Conservation (phyloP, 371 early-diverging fungal genomes). For the Mortierella sp. region DNA sequence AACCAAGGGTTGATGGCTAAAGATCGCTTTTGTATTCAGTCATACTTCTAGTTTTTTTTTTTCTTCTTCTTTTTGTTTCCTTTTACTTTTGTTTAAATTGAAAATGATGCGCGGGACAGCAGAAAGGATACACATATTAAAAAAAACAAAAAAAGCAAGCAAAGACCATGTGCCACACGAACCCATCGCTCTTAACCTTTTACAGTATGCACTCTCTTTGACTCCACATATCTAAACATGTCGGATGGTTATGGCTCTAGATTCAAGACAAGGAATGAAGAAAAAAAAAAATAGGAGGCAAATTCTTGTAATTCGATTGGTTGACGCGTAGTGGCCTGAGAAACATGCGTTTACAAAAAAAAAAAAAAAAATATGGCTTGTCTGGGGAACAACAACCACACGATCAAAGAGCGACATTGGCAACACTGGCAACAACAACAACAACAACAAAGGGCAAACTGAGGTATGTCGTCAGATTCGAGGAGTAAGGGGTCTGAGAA, state of each 20-base stretch:
- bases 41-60: background rate
- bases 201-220: no score
- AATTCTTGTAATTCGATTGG: constrained; percentile 16
- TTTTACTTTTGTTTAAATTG: background rate
- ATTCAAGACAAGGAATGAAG: background rate
- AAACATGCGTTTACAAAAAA: background rate
- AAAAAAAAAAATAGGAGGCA: constrained; percentile 17
- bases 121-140: background rate
- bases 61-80: background rate
- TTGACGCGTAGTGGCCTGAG: constrained; percentile 37
- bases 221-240: background rate
- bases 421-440: background rate
- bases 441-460: no score
- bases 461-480: no score
- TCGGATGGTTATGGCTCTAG: background rate
- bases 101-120: background rate
- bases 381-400: background rate
- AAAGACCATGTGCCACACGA: constrained; percentile 12
- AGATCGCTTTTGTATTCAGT: background rate
- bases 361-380: no score
- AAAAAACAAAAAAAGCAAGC: background rate
- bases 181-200: background rate
- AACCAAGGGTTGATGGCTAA: background rate
- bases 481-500: no score
- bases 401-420: background rate